phyloP scores from a whole-genome alignment of 169 alveolate genomes.

The Neospora caninum region DNA sequence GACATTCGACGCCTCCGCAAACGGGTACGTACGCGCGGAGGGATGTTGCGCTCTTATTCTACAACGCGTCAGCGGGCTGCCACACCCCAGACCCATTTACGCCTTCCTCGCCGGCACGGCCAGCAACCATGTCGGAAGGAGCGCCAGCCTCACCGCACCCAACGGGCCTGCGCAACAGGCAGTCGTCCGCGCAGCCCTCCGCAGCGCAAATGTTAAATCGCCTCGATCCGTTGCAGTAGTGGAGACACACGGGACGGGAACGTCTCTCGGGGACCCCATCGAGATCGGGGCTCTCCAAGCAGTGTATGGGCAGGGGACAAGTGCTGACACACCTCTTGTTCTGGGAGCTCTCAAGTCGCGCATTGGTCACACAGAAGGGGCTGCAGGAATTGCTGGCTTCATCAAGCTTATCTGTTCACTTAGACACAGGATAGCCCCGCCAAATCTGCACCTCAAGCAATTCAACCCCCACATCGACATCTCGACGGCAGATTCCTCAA shows the following conservation, averaged over 20 bases:
- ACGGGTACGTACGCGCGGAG: slow-evolving; percentile 78
- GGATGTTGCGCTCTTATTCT: slow-evolving; percentile 75
- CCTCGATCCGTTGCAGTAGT: slow-evolving; percentile 32
- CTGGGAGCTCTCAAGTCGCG: slow-evolving; percentile 71
- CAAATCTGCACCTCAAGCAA: slow-evolving; percentile 72
- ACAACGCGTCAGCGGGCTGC: slow-evolving; percentile 37
- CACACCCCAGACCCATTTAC: slow-evolving; percentile 53
- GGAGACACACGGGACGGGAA: slow-evolving; percentile 81
- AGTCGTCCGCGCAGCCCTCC: slow-evolving; percentile 68
- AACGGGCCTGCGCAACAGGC: slow-evolving; percentile 77
- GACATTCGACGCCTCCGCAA: slow-evolving; percentile 76
- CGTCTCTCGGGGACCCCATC: slow-evolving; percentile 79
- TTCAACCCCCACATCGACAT: slow-evolving; percentile 76
- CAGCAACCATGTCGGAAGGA: slow-evolving; percentile 76
- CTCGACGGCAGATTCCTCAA: neutral
- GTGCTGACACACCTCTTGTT: slow-evolving; percentile 57
- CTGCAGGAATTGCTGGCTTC: slow-evolving; percentile 76
- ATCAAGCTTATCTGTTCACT: slow-evolving; percentile 70
- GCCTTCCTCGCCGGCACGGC: slow-evolving; percentile 72
- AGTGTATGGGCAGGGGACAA: slow-evolving; percentile 60
- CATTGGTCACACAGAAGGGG: slow-evolving; percentile 76
- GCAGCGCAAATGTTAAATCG: slow-evolving; percentile 52
- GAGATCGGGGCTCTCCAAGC: slow-evolving; percentile 69
- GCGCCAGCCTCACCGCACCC: slow-evolving; percentile 80
- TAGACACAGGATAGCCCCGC: slow-evolving; percentile 72